Base-by-base conservation (phyloP, 495 filamentous ascomycete genomes). In the Penicillium manginii region DNA sequence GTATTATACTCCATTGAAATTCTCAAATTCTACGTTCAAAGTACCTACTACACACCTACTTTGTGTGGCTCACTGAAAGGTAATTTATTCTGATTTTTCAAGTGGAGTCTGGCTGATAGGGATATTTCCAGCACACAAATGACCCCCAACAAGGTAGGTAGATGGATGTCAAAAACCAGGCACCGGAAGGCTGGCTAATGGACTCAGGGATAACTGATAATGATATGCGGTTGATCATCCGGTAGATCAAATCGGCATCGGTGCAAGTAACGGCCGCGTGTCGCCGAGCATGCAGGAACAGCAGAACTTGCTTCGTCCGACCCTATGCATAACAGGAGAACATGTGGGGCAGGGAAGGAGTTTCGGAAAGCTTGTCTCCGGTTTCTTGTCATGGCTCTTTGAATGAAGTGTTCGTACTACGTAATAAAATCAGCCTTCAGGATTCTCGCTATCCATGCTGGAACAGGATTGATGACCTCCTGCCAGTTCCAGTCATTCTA, bases 241-340 rank as follows among this genome's bases (percentile, higher is more conserved):
- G 52, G 52, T 37, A 45, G 59, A 52, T 57, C 53, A 45, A 49
- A 10, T 17, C 40, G 40, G 53, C 6, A 57, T 57, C 33, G 45
- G 45, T 29, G 10, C 2, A 43, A 43, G 37, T 52, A 40, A 40
- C 19, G 48, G 58, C 40, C 52, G 53, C 49, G 59, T 56, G 48
- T 61, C 47, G 23, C 42, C 32, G 29, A 59, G 59, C 54, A 57
- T 54, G 59, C 54, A 61, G 59, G 43, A 61, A 39, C 7, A 26
- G 21, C 31, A 19, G 26, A 51, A 40, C 46, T 18, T 55, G 47
- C 33, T 57, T 57, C 33, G 33, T 23, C 18, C 6, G 32, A 48
- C 18, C 14, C 26, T 29, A 42, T 49, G 21, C 45, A 52, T 59
- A 42, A 52, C 17, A 42, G 40, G 18, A 10, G 42, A 43, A 21